Base-by-base conservation (phyloP, 345 rosid genomes). In the Streptanthus diversifolius region DNA sequence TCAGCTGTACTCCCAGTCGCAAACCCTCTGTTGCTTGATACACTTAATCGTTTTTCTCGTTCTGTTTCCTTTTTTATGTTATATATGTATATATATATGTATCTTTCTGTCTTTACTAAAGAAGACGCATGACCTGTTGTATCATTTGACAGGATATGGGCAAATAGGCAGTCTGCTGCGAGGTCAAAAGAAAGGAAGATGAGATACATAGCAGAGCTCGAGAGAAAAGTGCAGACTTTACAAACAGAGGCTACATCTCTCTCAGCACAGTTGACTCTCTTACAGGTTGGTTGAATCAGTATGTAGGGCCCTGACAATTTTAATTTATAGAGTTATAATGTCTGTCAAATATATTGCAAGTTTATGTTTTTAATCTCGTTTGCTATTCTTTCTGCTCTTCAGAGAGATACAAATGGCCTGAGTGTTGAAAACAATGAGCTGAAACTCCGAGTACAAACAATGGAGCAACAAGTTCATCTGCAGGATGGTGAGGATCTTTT, bases 161-260 rank as follows among this genome's bases (percentile, higher is more conserved):
- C 98, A 3, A 92, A 92, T 62, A 85, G 98, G 80, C 98, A 93
- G 76, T 93, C 97, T 63, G 98, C 97, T 56, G 98, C 98, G 1
- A 83, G 97, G 82, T 93, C 97, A 37, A 93, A 93, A 87, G 97
- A 93, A 81, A 86, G 98, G 80, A 93, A 93, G 83, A 89, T 89
- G 92, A 86, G 96, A 45, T 90, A 90, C 79, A 93, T 90, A 60
- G 88, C 92, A 22, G 98, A 93, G 80, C 95, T 93, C 43, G 98
- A 93, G 73, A 74, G 91, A 75, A 93, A 93, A 82, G 86, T 93
- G 35, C 93, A 90, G 77, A 88, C 90, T 37, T 77, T 93, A 68
- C 97, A 93, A 82, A 82, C 92, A 41, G 98, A 93, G 66, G 91
- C 97, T 4, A 86, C 98, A 14, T 74, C 98, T 39, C 82, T 93